Base-by-base conservation (phyloP, 139 green algal species). In the Micromonas pusilla region DNA sequence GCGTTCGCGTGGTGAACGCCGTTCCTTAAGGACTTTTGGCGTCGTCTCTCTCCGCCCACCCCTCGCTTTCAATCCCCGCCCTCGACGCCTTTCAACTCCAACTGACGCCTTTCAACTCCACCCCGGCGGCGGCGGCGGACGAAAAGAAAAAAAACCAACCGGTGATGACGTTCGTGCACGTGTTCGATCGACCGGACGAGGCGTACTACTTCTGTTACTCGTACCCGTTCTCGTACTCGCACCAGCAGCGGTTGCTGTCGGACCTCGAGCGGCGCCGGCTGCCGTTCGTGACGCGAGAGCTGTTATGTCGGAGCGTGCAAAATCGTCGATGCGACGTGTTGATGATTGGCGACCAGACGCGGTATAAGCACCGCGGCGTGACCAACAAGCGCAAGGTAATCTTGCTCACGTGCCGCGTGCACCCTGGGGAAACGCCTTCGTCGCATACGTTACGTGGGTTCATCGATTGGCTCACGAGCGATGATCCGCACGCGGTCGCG, bases 361-460 rank as follows among this genome's bases (percentile, higher is more conserved):
- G 20, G 20, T 20, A 62, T 62, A 16, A 68, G 60, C 60, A 28
- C 25, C 60, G 60, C 60, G 19, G 52, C 16, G 52, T 20, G 20
- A 62, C 52, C 20, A n/a, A n/a, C n/a, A n/a, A n/a, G n/a, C n/a
- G n/a, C n/a, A n/a, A n/a, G 13, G 60, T 68, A 28, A 45, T 92
- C 31, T 86, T 90, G 57, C 52, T 92, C 2, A 87, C 80, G n/a
- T 76, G 84, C 21, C 76, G 88, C 6, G 88, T 92, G 45, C 88
- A 92, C 81, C 88, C 88, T 19, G 88, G 88, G 28, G 88, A 92
- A 84, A 90, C 87, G 1, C 86, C 86, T 25, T 84, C 83, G 28
- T 85, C 75, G 19, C 84, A 89, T 80, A 84, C 91, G 63, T 86
- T 86, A 78, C 87, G 90, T 34, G 88, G 88, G 32, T 64, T 89